Conservation (phyloP, 768 basidiomycete genomes). For the Boletus subcaerulescens region DNA sequence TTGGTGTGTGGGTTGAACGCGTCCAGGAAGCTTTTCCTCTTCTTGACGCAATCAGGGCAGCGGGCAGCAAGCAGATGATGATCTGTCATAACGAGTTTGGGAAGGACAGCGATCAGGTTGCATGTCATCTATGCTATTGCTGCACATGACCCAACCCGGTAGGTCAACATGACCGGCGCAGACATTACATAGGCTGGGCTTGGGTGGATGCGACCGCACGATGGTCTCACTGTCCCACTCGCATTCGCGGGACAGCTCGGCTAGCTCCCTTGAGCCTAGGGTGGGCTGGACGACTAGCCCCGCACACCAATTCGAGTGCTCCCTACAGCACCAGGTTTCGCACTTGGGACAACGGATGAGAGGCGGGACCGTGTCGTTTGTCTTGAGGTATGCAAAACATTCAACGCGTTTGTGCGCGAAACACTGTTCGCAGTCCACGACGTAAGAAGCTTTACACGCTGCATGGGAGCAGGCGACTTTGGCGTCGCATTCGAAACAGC, state of each 20-base stretch:
- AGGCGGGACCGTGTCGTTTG: neutral
- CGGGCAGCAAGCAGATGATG: neutral
- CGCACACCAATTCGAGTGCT: slow-evolving; percentile 15
- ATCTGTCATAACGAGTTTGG: neutral
- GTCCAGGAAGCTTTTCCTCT: slow-evolving; percentile 6
- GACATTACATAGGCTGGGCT: slow-evolving; percentile 5
- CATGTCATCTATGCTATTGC: neutral
- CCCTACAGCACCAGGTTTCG: slow-evolving; percentile 8
- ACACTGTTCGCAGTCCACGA: slow-evolving; percentile 2
- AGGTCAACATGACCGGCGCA: neutral
- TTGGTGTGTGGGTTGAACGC: neutral
- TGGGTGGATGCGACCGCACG: slow-evolving; percentile 13
- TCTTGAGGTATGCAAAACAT: slow-evolving; percentile 5
- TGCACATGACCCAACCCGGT: neutral
- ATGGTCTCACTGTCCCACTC: slow-evolving; percentile 10
- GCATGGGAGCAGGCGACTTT: neutral
- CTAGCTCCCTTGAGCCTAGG: slow-evolving; percentile 2
- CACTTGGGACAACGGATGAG: slow-evolving; percentile 9
- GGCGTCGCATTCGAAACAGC: slow-evolving; percentile 11
- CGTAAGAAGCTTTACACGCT: neutral
- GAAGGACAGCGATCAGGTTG: slow-evolving; percentile 5
- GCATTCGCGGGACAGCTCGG: neutral
- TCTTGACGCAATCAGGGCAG: slow-evolving; percentile 16
- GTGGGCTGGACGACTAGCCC: slow-evolving; percentile 9
- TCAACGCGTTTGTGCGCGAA: neutral